phyloP scores from a whole-genome alignment of 2,329 filamentous ascomycete genomes.

The Ophiosphaerella korrae region DNA sequence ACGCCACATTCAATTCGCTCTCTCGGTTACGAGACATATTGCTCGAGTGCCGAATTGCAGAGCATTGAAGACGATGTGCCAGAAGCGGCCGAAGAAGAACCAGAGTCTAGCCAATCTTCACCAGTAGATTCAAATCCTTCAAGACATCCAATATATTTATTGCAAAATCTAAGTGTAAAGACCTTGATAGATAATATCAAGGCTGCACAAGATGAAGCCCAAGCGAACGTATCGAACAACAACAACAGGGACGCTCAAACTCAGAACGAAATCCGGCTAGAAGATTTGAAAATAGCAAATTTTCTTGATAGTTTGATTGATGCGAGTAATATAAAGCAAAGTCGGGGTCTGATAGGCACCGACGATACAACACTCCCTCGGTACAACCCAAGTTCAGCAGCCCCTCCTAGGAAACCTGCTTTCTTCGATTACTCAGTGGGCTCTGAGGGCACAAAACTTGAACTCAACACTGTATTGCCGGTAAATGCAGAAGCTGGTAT shows the following conservation, averaged over 20 bases:
- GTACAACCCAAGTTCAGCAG: slow-evolving; percentile 1
- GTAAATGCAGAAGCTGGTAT: slow-evolving; percentile 16
- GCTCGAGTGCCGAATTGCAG: slow-evolving; percentile 39
- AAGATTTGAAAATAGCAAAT: slow-evolving; percentile 44
- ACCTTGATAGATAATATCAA: too few species aligned
- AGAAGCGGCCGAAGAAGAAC: slow-evolving; percentile 42
- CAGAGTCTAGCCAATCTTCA: slow-evolving; percentile 34
- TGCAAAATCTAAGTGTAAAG: too few species aligned
- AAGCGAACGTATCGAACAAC: slow-evolving; percentile 15
- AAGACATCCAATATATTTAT: neutral
- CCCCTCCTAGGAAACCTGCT: slow-evolving; percentile 14
- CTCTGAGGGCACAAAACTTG: slow-evolving; percentile 22
- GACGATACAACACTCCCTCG: slow-evolving; percentile 1
- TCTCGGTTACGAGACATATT: slow-evolving; percentile 62
- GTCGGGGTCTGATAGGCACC: slow-evolving; percentile 13
- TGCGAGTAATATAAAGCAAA: slow-evolving; percentile 38
- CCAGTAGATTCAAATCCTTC: slow-evolving; percentile 9
- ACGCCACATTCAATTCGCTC: slow-evolving; percentile 53
- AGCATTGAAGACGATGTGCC: slow-evolving; percentile 36
- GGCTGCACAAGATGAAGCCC: slow-evolving; percentile 12
- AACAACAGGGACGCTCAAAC: slow-evolving; percentile 26
- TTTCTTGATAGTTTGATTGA: slow-evolving; percentile 42
- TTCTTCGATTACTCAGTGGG: slow-evolving; percentile 41
- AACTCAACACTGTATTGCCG: slow-evolving; percentile 34
- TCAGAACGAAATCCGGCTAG: slow-evolving; percentile 39